Conservation (phyloP, 768 basidiomycete species). For the Pulveroboletus ravenelii region DNA sequence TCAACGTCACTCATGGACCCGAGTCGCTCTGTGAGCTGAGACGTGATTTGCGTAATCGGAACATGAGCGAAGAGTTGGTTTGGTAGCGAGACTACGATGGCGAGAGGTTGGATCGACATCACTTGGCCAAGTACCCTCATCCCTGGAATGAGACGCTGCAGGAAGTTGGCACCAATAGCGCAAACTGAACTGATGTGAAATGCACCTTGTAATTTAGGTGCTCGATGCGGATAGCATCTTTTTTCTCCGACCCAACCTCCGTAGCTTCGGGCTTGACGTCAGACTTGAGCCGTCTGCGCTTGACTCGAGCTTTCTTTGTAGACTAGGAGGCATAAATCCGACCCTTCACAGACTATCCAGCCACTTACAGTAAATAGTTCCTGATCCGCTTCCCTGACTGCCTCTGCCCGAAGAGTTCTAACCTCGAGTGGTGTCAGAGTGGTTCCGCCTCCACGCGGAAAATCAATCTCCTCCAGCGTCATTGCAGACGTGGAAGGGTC, state of each 20-base stretch:
- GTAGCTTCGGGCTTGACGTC: slow-evolving; percentile 33
- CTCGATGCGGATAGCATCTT: slow-evolving; percentile 69
- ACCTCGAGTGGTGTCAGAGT: slow-evolving; percentile 85
- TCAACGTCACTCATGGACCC: slow-evolving; percentile 56
- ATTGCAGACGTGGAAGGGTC: slow-evolving; percentile 35
- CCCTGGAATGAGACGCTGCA: slow-evolving; percentile 70
- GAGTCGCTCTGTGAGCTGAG: slow-evolving; percentile 67
- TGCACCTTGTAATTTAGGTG: slow-evolving; percentile 90
- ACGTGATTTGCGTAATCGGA: slow-evolving; percentile 88
- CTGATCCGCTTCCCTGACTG: slow-evolving; percentile 74
- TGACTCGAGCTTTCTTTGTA: slow-evolving; percentile 34
- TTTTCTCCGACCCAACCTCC: slow-evolving; percentile 29
- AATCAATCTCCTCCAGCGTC: slow-evolving; percentile 74
- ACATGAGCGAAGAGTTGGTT: slow-evolving; percentile 92
- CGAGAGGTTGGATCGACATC: slow-evolving; percentile 79
- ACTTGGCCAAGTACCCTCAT: slow-evolving; percentile 90
- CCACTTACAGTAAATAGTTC: slow-evolving; percentile 65
- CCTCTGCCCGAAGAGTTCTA: slow-evolving; percentile 81
- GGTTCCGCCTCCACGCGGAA: slow-evolving; percentile 93
- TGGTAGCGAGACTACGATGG: slow-evolving; percentile 90
- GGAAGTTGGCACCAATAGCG: slow-evolving; percentile 3
- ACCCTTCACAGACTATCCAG: not conserved
- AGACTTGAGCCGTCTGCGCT: slow-evolving; percentile 46
- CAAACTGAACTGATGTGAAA: not conserved
- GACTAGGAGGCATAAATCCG: slow-evolving; percentile 34